Percentiles rank a stretch among this genome's conserved stretches.
Conservation (phyloP, 108 stramenopile genomes). For the Cyclotella kingstonii region DNA sequence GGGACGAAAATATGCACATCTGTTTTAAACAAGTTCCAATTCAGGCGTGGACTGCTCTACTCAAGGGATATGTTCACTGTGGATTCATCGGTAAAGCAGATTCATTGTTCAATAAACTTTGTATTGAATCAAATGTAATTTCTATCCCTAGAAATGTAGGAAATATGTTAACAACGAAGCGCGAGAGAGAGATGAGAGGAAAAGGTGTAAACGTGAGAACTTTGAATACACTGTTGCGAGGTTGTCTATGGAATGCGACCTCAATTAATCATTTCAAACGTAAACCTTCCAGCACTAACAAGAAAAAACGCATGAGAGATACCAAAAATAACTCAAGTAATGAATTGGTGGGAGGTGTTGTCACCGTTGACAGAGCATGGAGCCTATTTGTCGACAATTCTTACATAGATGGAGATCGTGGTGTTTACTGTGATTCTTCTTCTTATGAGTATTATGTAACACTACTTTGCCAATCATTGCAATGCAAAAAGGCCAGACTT, state of each 20-base stretch:
- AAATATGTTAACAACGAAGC: constrained; percentile 16
- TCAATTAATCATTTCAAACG: constrained; percentile 20
- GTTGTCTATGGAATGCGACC: constrained; percentile 83
- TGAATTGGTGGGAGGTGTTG: constrained; percentile 68
- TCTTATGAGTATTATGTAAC: constrained; percentile 83
- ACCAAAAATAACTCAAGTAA: neutral
- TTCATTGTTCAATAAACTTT: constrained; percentile 58
- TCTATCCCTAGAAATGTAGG: neutral
- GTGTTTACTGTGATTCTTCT: constrained; percentile 73
- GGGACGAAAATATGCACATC: constrained; percentile 32
- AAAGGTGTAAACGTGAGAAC: constrained; percentile 71
- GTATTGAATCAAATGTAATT: constrained; percentile 18
- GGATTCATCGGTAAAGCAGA: constrained; percentile 68
- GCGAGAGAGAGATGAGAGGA: constrained; percentile 11
- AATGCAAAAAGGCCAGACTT: constrained; percentile 46
- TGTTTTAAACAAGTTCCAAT: constrained; percentile 29
- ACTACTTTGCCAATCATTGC: constrained; percentile 69
- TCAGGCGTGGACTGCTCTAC: constrained; percentile 73
- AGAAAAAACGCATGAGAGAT: neutral
- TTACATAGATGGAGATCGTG: neutral
- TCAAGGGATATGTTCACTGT: constrained; percentile 78
- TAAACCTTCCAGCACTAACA: neutral
- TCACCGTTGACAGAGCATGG: constrained; percentile 75
- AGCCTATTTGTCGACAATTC: constrained; percentile 9
- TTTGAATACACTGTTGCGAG: constrained; percentile 78